These are phyloP conservation scores for Besnoitia besnoiti DNA, from an alignment of 169 alveolate species.

Conservation along the genomic window DNA sequence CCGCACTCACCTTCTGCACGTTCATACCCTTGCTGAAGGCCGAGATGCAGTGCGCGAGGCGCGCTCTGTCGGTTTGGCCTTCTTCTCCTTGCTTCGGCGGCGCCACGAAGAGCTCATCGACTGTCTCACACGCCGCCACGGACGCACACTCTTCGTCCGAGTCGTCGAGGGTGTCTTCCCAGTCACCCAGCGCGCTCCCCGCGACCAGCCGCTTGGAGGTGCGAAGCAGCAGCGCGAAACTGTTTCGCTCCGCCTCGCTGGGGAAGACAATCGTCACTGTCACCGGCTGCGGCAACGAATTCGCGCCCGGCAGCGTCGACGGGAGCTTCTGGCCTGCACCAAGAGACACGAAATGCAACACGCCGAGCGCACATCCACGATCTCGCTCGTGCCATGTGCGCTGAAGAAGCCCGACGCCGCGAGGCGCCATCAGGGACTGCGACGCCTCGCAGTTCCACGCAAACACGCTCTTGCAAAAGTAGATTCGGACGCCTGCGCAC, in stretches of 20 bases:
- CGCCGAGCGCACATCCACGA: not conserved
- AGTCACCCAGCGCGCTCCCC: not conserved
- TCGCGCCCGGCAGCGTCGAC: not conserved
- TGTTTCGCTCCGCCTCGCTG: conserved; percentile 14
- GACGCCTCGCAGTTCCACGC: no score
- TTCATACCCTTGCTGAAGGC: not conserved
- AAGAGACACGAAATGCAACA: not conserved
- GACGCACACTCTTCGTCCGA: not conserved
- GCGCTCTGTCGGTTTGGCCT: not conserved
- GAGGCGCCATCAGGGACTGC: no score
- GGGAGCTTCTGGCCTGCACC: not conserved
- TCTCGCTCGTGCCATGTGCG: no score
- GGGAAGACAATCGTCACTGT: conserved; percentile 1
- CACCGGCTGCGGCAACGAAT: not conserved
- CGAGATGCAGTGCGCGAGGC: not conserved
- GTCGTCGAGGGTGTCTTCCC: conserved; percentile 36
- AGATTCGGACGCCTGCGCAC: no score
- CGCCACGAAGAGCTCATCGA: not conserved
- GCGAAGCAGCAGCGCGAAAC: conserved; percentile 26
- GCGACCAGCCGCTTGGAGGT: not conserved
- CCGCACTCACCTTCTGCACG: conserved; percentile 23
- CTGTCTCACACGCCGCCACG: not conserved
- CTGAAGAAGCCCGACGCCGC: no score
- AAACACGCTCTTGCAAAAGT: no score
- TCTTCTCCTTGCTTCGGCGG: not conserved